phyloP scores from a whole-genome alignment of 2,329 filamentous ascomycete genomes.

The Aspergillus novofumigatus region DNA sequence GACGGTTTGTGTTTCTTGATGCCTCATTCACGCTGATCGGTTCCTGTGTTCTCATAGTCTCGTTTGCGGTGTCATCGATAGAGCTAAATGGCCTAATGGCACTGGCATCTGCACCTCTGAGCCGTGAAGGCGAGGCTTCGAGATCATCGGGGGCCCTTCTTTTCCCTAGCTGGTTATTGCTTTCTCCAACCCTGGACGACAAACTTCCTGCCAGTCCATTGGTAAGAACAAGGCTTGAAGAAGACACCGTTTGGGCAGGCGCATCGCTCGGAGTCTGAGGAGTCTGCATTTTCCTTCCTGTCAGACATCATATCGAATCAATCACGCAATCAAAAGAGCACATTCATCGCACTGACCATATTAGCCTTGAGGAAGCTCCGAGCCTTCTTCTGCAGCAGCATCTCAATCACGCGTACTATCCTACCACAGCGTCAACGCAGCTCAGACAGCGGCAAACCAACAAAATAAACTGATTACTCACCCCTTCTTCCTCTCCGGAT shows the following conservation, averaged over 20 bases:
- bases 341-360: neutral
- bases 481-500: slow-evolving; percentile 16
- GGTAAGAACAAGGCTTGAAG: neutral
- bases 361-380: slow-evolving; percentile 1
- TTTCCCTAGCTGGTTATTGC: neutral
- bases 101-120: neutral
- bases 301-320: neutral
- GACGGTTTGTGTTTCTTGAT: neutral
- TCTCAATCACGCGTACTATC: slow-evolving; percentile 10
- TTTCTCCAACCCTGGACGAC: neutral
- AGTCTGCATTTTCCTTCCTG: neutral
- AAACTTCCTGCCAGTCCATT: neutral
- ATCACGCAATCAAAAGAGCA: neutral
- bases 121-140: neutral
- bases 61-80: neutral
- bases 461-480: slow-evolving; percentile 7
- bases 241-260: neutral
- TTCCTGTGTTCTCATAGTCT: neutral
- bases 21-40: neutral
- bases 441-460: neutral
- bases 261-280: neutral
- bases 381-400: slow-evolving; percentile 18
- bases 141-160: neutral
- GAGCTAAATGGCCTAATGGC: slow-evolving; percentile 1
- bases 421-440: slow-evolving; percentile 1